Base-by-base conservation (phyloP, 371 early-diverging fungal species). In the Dinochytrium kinnereticum region DNA sequence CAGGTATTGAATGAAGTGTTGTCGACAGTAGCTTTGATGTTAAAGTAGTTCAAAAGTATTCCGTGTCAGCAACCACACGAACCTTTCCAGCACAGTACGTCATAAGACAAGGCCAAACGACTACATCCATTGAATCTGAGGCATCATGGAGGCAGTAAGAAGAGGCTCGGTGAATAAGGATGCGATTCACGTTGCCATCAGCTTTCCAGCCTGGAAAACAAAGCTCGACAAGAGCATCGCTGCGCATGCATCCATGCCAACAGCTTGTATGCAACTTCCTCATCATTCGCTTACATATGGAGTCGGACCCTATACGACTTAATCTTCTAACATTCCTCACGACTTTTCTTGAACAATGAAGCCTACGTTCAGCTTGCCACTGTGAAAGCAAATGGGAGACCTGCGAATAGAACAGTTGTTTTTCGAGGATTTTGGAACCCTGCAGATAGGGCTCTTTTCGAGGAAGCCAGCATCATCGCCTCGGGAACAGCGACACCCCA, bases 371-470 rank as follows among this genome's bases (percentile, higher is more conserved):
- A 66, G 28, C 67, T 66, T 40, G 37, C 67, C 5, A 66, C 67
- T 7, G 44, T 66, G 5, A 3, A 30, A 15, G n/a, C 67, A 7
- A 39, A 66, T 28, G 67, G 67, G 17, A 15, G 67, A 15, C 67
- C 67, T 37, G 38, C 67, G n/a, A 66, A 66, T 44, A 33, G 67
- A 30, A 66, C 67, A 15, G 49, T 66, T 30, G 67, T 66, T 2
- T 66, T 66, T 40, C 37, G 67, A 21, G 67, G 67, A 37, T 66
- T 66, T 49, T 66, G 67, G 67, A 49, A 66, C 28, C 44, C 67
- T 17, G 55, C 55, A 5, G 55, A 53, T 24, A 13, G 55, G 24
- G 55, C 55, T 26, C 26, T 53, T 13, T 53, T 53, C 26, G 55
- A 53, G 55, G 55, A 53, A 53, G 55, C 55, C 55, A 53, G 24